Percentiles rank a stretch among this genome's conserved stretches.
These are phyloP conservation scores for Cronartium quercuum DNA, from an alignment of 1,284 basidiomycete species.

Conservation along the genomic window DNA sequence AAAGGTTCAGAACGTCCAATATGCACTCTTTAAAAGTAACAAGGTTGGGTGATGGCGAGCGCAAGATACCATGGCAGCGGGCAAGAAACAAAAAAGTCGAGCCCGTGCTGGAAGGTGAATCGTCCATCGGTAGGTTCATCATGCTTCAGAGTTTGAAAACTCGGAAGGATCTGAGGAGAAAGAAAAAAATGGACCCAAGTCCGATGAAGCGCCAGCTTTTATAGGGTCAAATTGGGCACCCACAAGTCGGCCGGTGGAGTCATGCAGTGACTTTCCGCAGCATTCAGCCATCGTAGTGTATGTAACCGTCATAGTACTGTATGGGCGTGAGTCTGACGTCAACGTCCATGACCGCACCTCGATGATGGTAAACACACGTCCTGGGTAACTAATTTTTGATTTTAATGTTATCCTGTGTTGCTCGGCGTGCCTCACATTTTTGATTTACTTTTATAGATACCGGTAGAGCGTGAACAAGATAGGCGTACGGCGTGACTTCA, in stretches of 20 bases:
- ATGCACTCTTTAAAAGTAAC: conserved; percentile 19
- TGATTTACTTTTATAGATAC: no score
- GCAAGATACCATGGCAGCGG: conserved; percentile 17
- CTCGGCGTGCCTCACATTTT: no score
- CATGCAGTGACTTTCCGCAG: no score
- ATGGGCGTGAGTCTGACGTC: no score
- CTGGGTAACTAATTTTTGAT: no score
- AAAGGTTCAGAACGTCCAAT: conserved; percentile 15
- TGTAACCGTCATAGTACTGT: no score
- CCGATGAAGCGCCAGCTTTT: background rate
- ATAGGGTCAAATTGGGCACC: background rate
- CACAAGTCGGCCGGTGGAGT: background rate
- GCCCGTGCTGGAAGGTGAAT: conserved; percentile 17
- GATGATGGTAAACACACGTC: no score
- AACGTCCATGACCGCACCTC: no score
- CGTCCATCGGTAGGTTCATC: conserved; percentile 22
- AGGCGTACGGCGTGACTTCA: background rate
- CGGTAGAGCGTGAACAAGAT: no score
- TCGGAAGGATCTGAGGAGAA: conserved; percentile 19
- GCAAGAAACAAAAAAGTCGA: background rate
- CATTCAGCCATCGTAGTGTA: no score
- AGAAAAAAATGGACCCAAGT: no score
- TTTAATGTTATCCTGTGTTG: no score
- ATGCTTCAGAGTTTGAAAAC: conserved; percentile 34
- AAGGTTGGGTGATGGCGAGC: conserved; percentile 28